Percentiles rank a stretch among this genome's conserved stretches.
phyloP scores from a whole-genome alignment of 768 basidiomycete genomes.

The Boletus patriciae region DNA sequence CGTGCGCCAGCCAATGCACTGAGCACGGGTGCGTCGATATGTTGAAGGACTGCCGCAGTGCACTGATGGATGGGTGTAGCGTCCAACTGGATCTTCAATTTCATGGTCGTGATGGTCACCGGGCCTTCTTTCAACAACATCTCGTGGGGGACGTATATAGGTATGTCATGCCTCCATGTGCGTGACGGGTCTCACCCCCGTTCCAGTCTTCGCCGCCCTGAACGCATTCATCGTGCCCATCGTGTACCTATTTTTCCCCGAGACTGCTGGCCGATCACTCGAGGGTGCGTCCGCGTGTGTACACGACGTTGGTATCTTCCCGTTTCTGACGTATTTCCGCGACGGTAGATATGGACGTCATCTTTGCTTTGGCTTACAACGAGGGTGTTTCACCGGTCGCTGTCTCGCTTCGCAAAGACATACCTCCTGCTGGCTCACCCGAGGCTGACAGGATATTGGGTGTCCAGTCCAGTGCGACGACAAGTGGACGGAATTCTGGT shows the following conservation, averaged over 20 bases:
- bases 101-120: slow-evolving; percentile 59
- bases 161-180: slow-evolving; percentile 22
- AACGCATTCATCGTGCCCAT: slow-evolving; percentile 58
- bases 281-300: slow-evolving; percentile 39
- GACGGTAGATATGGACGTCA: slow-evolving; percentile 43
- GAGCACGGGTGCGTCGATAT: slow-evolving; percentile 42
- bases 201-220: slow-evolving; percentile 51
- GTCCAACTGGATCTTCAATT: slow-evolving; percentile 59
- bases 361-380: slow-evolving; percentile 46
- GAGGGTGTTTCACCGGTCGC: slow-evolving; percentile 45
- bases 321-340: background rate
- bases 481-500: slow-evolving; percentile 4
- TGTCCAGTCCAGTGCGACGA: slow-evolving; percentile 17
- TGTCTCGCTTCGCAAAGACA: slow-evolving; percentile 45
- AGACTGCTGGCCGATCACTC: slow-evolving; percentile 58
- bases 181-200: background rate
- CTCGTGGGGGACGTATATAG: slow-evolving; percentile 60
- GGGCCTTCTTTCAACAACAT: slow-evolving; percentile 59
- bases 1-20: slow-evolving; percentile 65
- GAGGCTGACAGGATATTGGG: slow-evolving; percentile 47
- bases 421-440: slow-evolving; percentile 44
- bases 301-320: no score
- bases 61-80: slow-evolving; percentile 14
- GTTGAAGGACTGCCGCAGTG: background rate
- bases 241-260: slow-evolving; percentile 62